Percentiles rank a stretch among this genome's conserved stretches.
phyloP scores from a whole-genome alignment of 164 flowering plant species.

The Vitis rotundifolia region DNA sequence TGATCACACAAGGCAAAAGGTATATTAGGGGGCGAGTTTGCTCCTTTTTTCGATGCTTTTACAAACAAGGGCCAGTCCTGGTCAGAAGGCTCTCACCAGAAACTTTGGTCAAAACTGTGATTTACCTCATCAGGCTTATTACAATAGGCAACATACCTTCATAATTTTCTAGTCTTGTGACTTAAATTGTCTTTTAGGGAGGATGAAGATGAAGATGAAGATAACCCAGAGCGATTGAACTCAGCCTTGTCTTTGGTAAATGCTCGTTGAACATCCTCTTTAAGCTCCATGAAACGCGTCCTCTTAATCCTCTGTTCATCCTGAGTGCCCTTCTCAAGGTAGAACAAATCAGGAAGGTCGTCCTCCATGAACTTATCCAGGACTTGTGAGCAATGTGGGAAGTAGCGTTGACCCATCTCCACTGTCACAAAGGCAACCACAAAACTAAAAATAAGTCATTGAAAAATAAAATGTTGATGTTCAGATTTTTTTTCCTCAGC shows the following conservation, averaged over 20 bases:
- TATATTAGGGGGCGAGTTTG: neutral
- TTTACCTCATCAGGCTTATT: conserved; percentile 5
- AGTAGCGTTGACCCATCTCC: conserved; percentile 54
- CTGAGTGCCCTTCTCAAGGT: conserved; percentile 54
- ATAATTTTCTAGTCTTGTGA: conserved; percentile 18
- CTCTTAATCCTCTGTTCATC: conserved; percentile 55
- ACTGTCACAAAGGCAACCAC: conserved; percentile 35
- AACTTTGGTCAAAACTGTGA: conserved; percentile 11
- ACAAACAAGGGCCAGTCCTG: conserved; percentile 5
- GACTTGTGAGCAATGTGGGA: conserved; percentile 65
- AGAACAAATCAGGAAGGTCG: conserved; percentile 45
- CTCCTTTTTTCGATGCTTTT: neutral
- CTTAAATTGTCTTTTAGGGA: conserved; percentile 23
- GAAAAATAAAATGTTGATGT: too few relatives aligned
- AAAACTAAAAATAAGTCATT: neutral
- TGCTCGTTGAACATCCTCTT: conserved; percentile 57
- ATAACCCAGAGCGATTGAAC: conserved; percentile 27
- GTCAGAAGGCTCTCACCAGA: neutral
- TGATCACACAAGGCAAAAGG: too few relatives aligned
- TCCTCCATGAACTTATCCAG: conserved; percentile 68
- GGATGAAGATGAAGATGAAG: conserved; percentile 46
- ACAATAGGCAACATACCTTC: conserved; percentile 1
- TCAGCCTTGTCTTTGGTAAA: conserved; percentile 63
- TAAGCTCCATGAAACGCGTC: conserved; percentile 54
- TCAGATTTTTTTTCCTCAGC: too few relatives aligned